These are phyloP conservation scores for Lyophyllum atratum DNA, from an alignment of 768 basidiomycete species.

Conservation along the genomic window DNA sequence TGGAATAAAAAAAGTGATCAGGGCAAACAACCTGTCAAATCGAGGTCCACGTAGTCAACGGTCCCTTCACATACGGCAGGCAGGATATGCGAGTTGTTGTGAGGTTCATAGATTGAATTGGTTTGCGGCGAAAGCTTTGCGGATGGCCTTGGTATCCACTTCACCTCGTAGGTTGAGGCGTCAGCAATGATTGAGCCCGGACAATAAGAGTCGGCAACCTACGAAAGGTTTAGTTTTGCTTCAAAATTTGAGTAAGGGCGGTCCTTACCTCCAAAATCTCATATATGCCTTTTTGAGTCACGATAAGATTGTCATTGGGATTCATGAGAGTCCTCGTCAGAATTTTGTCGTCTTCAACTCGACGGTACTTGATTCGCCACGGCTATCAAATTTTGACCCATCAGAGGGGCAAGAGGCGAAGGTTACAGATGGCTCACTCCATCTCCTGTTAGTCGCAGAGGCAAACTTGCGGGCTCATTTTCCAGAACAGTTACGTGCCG, in stretches of 20 bases:
- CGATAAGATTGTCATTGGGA: conserved; percentile 72
- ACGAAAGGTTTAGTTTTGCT: conserved; percentile 24
- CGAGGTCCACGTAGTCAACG: conserved; percentile 81
- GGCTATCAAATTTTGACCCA: conserved; percentile 52
- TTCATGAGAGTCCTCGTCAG: conserved; percentile 46
- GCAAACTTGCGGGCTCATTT: conserved; percentile 69
- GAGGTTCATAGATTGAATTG: conserved; percentile 54
- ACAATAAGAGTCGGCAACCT: conserved; percentile 87
- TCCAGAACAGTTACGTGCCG: conserved; percentile 70
- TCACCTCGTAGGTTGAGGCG: conserved; percentile 67
- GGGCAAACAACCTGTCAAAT: conserved; percentile 60
- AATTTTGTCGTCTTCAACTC: conserved; percentile 41
- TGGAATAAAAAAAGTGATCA: neutral
- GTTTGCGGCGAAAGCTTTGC: conserved; percentile 67
- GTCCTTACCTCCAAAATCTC: conserved; percentile 65
- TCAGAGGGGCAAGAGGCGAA: neutral
- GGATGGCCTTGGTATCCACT: conserved; percentile 79
- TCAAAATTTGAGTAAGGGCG: neutral
- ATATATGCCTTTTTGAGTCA: conserved; percentile 77
- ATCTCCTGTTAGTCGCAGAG: conserved; percentile 88
- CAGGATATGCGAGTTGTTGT: conserved; percentile 76
- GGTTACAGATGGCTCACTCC: conserved; percentile 53
- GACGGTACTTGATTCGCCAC: conserved; percentile 82
- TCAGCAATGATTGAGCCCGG: conserved; percentile 66
- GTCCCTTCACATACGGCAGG: conserved; percentile 81